These are phyloP conservation scores for Quercus phellos DNA, from an alignment of 331 rosid genomes.

Conservation along the genomic window DNA sequence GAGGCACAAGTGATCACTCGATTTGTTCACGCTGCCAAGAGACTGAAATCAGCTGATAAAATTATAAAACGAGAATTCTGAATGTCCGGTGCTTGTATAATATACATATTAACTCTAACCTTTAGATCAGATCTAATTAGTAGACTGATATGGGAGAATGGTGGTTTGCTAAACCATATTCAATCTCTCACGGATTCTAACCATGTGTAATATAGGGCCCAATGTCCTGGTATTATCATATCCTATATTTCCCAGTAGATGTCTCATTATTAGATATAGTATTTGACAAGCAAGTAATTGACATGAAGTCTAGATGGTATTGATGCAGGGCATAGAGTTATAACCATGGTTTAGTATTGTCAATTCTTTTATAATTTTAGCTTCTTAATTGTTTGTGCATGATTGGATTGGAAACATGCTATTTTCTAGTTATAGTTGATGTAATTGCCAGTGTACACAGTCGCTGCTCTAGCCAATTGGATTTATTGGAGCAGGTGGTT, in stretches of 20 bases:
- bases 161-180: neutral
- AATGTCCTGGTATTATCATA: neutral
- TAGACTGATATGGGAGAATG: slow-evolving; percentile 15
- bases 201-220: slow-evolving; percentile 9
- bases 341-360: neutral
- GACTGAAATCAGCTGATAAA: slow-evolving; percentile 24
- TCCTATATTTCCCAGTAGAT: neutral
- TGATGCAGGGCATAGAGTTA: neutral
- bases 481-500: no score
- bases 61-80: slow-evolving; percentile 16
- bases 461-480: no score
- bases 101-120: slow-evolving; percentile 28
- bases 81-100: slow-evolving; percentile 18
- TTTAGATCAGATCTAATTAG: slow-evolving; percentile 32
- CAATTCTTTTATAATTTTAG: neutral
- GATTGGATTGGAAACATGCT: no score
- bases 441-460: no score
- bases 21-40: slow-evolving; percentile 42
- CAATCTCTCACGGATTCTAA: slow-evolving; percentile 23
- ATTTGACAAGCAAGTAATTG: no score
- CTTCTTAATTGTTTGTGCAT: no score
- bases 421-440: no score
- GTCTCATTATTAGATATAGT: neutral
- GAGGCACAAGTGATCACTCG: slow-evolving; percentile 46
- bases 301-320: no score